Evolutionary conservation across 106 monocot species (phyloP), one percentile per base, ranked within the genome.

Genomic region (Acanthochlamys bracteata): DNA sequence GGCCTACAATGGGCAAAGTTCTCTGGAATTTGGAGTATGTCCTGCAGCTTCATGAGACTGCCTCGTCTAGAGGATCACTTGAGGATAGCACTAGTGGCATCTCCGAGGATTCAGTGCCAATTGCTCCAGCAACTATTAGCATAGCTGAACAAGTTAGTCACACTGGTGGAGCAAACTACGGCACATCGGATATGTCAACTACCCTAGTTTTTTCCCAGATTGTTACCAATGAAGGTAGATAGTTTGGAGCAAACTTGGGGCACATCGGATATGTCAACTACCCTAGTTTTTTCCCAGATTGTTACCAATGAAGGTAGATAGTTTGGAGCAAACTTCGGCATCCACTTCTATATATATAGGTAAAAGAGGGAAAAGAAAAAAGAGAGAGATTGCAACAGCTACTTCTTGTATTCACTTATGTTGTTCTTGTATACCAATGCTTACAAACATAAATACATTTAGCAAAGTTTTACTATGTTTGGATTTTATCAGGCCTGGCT

Each of bases 21-120:
- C 25, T 75, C 10, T 68, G 75, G 75, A 75, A 68, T 52, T 47
- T 75, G 23, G 75, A 75, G 68, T 61, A 68, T 39, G 54, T 56
- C 0, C 55, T 75, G 10, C 59, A 56, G 21, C 60, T 75, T 7
- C 61, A 75, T 47, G 65, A 54, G 41, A 63, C 41, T 19, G 54
- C 17, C 4, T 16, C 26, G 23, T 17, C 21, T 14, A 15, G 39
- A 13, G 63, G 54, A 17, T 53, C 70, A 42, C 27, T 26, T 7
- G 60, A 70, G 7, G 70, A 70, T 16, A 61, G 70, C 43, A 0
- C 2, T 7, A 61, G 19, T 41, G 17, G 39, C n/a, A 14, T 17
- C 19, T 61, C 41, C 16, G 61, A 61, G 39, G 61, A 7, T 41
- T 40, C 25, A 59, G 24, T 15, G 33, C 1, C 59, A 13, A 24